Base-by-base conservation (phyloP, 2,329 filamentous ascomycete genomes). In the Mycocentrospora acerina region DNA sequence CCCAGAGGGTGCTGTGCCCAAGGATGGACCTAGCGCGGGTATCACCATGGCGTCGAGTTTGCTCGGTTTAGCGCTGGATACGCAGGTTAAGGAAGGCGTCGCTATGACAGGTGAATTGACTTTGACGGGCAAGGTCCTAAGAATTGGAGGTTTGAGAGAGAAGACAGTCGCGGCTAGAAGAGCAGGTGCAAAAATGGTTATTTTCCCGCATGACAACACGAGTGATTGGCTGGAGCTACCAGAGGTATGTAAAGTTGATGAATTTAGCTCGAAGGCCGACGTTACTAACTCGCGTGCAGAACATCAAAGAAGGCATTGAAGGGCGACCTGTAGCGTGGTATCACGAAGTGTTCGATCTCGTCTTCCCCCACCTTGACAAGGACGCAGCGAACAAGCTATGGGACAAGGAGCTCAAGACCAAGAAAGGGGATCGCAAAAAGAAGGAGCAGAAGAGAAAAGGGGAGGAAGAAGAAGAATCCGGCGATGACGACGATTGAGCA, bases 61-160 rank as follows among this genome's bases (percentile, higher is more conserved):
- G 57, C 75, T 98, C 34, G 91, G 86, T 35, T 75, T 98, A 46
- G 91, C 89, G 7, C 73, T 97, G 26, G 82, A 95, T 52, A 78
- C 79, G 30, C 78, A 85, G 12, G 77, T 98, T 33, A 79, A 90
- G 60, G 88, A 91, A 6, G 89, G 88, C 1, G 83, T 97, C 53
- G 91, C 94, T 42, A 98, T 98, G 93, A 98, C 93, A 1, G 93
- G 93, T 48, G 93, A 98, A 71, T 75, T 98, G 49, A 98, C 94
- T 2, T 83, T 98, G 35, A 98, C 93, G 1, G 93, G 93, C 37
- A 98, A 98, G 72, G 91, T 98, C 2, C 73, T 98, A 35, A 80
- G 93, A 46, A 98, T 98, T 64, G 93, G 93, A 33, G 93, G 93
- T 0, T 72, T 98, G 55, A 78, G 93, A 31, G 93, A 98, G 74